These are phyloP conservation scores for Eutrema salsugineum DNA, from an alignment of 441 rosid species.

Conservation along the genomic window DNA sequence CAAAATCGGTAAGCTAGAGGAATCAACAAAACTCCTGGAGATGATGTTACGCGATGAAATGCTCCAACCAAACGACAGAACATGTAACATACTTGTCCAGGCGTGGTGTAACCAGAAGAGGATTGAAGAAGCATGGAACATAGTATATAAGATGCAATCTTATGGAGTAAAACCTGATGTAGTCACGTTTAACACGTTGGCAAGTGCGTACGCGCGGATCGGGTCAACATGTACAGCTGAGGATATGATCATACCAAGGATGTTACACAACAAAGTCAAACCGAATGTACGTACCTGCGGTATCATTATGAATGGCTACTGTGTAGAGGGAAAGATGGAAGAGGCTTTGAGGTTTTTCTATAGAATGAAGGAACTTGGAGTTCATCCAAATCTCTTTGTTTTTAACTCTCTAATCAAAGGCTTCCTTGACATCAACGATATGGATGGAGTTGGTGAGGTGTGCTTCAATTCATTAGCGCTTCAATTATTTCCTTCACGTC, in stretches of 20 bases:
- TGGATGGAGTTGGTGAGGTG: conserved; percentile 83
- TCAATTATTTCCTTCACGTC: not conserved
- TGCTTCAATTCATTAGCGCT: conserved; percentile 6
- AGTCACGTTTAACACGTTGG: conserved; percentile 81
- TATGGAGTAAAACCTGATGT: conserved; percentile 71
- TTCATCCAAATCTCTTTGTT: conserved; percentile 83
- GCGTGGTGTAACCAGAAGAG: conserved; percentile 80
- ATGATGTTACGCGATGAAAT: conserved; percentile 50
- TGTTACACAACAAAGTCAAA: conserved; percentile 55
- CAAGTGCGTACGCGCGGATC: conserved; percentile 63
- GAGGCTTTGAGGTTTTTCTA: conserved; percentile 75
- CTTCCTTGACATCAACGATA: conserved; percentile 57
- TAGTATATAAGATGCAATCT: conserved; percentile 63
- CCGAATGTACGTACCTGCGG: conserved; percentile 90
- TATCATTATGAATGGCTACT: conserved; percentile 71
- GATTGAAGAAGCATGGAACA: conserved; percentile 74
- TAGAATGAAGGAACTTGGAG: conserved; percentile 82
- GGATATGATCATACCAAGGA: conserved; percentile 68
- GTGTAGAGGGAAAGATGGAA: conserved; percentile 75
- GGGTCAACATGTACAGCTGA: conserved; percentile 68
- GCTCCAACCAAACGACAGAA: conserved; percentile 70
- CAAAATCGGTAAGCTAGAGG: conserved; percentile 68
- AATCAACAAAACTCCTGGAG: conserved; percentile 60
- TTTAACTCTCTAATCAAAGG: conserved; percentile 89
- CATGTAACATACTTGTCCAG: conserved; percentile 72